phyloP scores from a whole-genome alignment of 441 rosid genomes.

The Gossypium davidsonii region DNA sequence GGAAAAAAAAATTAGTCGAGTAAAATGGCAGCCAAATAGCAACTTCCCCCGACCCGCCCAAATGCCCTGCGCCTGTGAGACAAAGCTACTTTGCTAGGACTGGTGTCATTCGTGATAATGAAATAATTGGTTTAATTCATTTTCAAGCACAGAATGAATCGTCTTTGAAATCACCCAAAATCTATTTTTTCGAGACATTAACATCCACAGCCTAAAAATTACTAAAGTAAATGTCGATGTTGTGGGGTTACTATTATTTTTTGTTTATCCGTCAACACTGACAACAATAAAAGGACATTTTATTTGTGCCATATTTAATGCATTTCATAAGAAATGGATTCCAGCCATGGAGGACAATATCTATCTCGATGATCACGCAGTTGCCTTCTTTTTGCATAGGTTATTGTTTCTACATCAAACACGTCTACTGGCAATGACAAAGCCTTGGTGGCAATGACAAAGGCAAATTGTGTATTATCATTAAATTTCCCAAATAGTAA shows the following conservation, averaged over 20 bases:
- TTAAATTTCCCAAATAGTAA: background rate
- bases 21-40: constrained; percentile 3
- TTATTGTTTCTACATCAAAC: constrained; percentile 1
- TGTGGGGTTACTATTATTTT: background rate
- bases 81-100: background rate
- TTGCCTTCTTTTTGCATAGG: background rate
- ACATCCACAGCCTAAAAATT: background rate
- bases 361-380: background rate
- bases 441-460: background rate
- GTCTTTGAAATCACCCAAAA: background rate
- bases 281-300: background rate
- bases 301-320: background rate
- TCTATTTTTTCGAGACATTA: background rate
- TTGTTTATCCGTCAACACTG: background rate
- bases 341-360: background rate
- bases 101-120: background rate
- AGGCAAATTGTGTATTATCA: background rate
- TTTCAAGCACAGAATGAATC: background rate
- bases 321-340: too few relatives aligned
- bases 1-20: background rate
- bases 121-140: background rate
- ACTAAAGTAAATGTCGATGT: background rate
- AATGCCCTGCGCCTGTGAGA: background rate
- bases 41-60: background rate
- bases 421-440: background rate